phyloP scores from a whole-genome alignment of 768 basidiomycete species.

The Leccinum obscurum region DNA sequence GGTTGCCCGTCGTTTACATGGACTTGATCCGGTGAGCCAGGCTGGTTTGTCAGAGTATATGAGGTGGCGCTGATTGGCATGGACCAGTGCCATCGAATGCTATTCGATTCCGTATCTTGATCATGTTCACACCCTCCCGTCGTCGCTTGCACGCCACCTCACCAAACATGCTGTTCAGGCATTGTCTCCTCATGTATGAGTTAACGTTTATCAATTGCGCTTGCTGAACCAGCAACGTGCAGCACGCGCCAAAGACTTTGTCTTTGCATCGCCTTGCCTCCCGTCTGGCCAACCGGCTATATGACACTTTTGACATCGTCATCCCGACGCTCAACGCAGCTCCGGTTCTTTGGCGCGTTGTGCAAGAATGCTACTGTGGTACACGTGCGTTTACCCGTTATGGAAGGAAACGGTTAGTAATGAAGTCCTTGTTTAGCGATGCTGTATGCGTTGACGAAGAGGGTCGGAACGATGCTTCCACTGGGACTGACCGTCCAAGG shows the following conservation, averaged over 20 bases:
- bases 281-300: conserved; percentile 58
- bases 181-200: conserved; percentile 64
- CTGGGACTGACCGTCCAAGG: conserved; percentile 62
- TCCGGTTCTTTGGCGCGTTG: conserved; percentile 76
- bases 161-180: conserved; percentile 67
- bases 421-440: conserved; percentile 40
- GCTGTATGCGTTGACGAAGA: conserved; percentile 65
- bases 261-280: conserved; percentile 61
- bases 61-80: conserved; percentile 9
- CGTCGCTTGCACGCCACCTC: conserved; percentile 63
- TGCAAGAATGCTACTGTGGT: conserved; percentile 60
- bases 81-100: conserved; percentile 64
- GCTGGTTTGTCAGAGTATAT: not conserved
- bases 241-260: conserved; percentile 67
- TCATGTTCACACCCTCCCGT: conserved; percentile 59
- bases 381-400: conserved; percentile 59
- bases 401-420: not conserved
- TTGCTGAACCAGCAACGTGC: conserved; percentile 15
- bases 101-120: conserved; percentile 84
- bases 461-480: conserved; percentile 52
- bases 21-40: conserved; percentile 69
- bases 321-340: conserved; percentile 77
- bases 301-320: conserved; percentile 52
- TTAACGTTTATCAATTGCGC: conserved; percentile 2
- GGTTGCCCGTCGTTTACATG: conserved; percentile 71